A percentile compares a stretch with the other conserved stretches of the same genome.
phyloP scores from a whole-genome alignment of 2,329 filamentous ascomycete species.

The Pseudonectria buxi region DNA sequence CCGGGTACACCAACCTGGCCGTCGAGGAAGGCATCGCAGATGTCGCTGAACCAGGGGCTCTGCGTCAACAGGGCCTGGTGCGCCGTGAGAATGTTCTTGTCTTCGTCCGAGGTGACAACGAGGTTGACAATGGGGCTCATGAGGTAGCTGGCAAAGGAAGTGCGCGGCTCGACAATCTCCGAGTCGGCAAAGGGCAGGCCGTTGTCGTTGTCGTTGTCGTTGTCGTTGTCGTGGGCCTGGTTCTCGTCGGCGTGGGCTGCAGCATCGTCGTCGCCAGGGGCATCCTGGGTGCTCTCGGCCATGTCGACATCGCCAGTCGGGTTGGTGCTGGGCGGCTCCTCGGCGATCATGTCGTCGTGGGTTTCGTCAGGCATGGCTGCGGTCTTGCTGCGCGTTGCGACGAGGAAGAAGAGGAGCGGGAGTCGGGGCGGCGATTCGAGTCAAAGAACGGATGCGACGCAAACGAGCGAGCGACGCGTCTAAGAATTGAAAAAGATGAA shows the following conservation, averaged over 20 bases:
- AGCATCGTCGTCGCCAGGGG: conserved; percentile 2
- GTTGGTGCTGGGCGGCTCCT: conserved; percentile 15
- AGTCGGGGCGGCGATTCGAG: neutral
- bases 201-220: conserved; percentile 24
- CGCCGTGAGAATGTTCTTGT: conserved; percentile 62
- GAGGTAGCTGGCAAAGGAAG: conserved; percentile 52
- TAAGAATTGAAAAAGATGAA: no score
- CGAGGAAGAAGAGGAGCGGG: neutral
- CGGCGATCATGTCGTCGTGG: conserved; percentile 10
- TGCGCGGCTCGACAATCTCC: conserved; percentile 29
- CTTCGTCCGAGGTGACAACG: conserved; percentile 51
- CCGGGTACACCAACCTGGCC: conserved; percentile 50
- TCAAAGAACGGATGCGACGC: no score
- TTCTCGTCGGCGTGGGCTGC: conserved; percentile 16
- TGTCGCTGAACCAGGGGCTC: conserved; percentile 67
- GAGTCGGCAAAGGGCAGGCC: conserved; percentile 34
- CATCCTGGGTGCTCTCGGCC: conserved; percentile 22
- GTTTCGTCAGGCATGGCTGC: conserved; percentile 11
- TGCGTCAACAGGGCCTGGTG: conserved; percentile 70
- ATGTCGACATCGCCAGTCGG: conserved; percentile 33
- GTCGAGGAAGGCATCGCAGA: conserved; percentile 54
- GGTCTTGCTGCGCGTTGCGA: conserved; percentile 26
- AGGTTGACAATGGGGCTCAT: conserved; percentile 64
- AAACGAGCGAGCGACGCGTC: no score
- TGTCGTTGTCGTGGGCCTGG: conserved; percentile 28